Base-by-base conservation (phyloP, 2,329 filamentous ascomycete species). In the Davidsoniella eucalypti region DNA sequence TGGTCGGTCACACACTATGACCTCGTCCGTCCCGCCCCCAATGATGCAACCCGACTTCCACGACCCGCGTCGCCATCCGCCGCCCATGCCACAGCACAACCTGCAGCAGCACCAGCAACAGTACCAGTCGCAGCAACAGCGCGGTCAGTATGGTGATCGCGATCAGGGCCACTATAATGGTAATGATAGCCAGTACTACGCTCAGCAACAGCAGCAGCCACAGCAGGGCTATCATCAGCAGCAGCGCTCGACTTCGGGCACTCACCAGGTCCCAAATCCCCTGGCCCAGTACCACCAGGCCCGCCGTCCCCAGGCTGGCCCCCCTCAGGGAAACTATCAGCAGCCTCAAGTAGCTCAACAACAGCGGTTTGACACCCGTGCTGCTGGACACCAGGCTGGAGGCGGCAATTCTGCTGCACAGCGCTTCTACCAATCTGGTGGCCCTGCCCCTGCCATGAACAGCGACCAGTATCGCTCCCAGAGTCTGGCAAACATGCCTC, bases 1-100 rank as follows among this genome's bases (percentile, higher is more conserved):
- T 43, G 90, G 90, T 52, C 82, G 92, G 64, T 93, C 88, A 52
- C 88, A 95, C 61, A 95, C 90, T 23, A 95, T 96, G 87, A 92
- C 82, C 56, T 87, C 84, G 51, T 81, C 87, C 56, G 74, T 82
- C 40, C 61, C 67, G 53, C 77, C 76, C 51, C 67, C 70, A 45
- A 64, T 68, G 58, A 69, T 70, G 63, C 67, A 67, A 59, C 70
- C 74, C 53, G 60, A 70, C 50, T 67, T n/a, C 62, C 63, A 3
- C 67, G 67, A 3, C 62, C 63, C 18, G 65, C 66, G 2, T 56
- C 60, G 10, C 61, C 64, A 42, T 57, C 63, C 63, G 1, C 64
- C 63, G 4, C 59, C 61, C 2, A 57, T 58, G 42, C 55, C 56
- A 17, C 53, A 53, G 29, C 63, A 65, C 44, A 64, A 64, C 38